Conservation (phyloP, 225 moss, liverwort and hornwort species). For the Bryoerythrophyllum caledonicum region DNA sequence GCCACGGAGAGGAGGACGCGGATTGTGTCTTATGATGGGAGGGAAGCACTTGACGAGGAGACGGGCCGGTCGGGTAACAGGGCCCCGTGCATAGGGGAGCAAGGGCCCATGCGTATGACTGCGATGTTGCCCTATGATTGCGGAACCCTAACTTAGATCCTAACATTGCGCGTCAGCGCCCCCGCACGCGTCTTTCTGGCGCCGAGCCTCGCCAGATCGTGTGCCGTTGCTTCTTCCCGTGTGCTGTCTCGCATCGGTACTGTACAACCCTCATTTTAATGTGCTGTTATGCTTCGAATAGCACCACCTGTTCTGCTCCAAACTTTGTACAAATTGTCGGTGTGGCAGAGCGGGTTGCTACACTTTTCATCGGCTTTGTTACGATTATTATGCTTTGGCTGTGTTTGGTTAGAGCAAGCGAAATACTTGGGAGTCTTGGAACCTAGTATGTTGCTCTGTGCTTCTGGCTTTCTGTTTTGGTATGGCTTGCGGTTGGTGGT, state of each 20-base stretch:
- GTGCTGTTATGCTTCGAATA: background rate
- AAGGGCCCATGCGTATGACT: slow-evolving; percentile 14
- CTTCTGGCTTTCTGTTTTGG: background rate
- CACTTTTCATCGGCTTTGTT: too few relatives aligned
- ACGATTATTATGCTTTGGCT: too few relatives aligned
- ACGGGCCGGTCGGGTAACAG: background rate
- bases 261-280: too few relatives aligned
- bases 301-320: too few relatives aligned
- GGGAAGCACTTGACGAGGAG: background rate
- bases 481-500: background rate
- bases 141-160: slow-evolving; percentile 45
- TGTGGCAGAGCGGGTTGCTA: too few relatives aligned
- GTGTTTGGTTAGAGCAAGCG: too few relatives aligned
- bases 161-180: slow-evolving; percentile 17
- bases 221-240: background rate
- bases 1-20: background rate
- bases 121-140: slow-evolving; percentile 19
- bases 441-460: background rate
- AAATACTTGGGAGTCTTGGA: background rate
- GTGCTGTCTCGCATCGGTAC: background rate
- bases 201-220: slow-evolving; percentile 2
- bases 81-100: background rate
- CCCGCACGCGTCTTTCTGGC: background rate
- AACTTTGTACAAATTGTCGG: too few relatives aligned
- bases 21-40: slow-evolving; percentile 24